Conservation (phyloP, 2,329 filamentous ascomycete species). For the Ophiostoma sp. region DNA sequence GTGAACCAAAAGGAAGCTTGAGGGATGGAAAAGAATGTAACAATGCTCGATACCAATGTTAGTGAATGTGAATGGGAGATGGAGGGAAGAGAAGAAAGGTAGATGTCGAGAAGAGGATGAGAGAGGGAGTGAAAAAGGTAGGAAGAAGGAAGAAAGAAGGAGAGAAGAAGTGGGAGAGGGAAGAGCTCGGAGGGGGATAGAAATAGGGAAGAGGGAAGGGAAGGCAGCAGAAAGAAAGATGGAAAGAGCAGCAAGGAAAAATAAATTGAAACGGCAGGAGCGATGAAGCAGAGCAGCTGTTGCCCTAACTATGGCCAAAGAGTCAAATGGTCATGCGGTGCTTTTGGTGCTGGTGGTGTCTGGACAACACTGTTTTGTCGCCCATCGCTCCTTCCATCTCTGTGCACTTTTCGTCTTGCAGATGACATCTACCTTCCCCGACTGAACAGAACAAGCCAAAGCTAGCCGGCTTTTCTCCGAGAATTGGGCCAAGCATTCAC, state of each 20-base stretch:
- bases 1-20: background rate
- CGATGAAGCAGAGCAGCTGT: background rate
- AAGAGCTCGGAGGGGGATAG: background rate
- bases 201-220: background rate
- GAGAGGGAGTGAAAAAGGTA: background rate
- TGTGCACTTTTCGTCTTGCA: background rate
- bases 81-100: background rate
- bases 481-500: background rate
- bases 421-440: background rate
- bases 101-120: background rate
- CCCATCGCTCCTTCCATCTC: conserved; percentile 3
- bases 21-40: background rate
- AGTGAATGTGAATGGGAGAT: background rate
- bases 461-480: background rate
- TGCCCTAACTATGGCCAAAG: background rate
- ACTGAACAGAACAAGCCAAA: background rate
- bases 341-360: background rate
- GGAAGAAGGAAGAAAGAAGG: background rate
- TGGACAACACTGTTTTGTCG: background rate
- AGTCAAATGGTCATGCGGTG: background rate
- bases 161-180: background rate
- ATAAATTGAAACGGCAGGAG: background rate
- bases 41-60: no score
- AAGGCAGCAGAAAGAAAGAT: background rate
- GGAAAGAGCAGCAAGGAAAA: background rate